Evolutionary conservation across 345 rosid species (phyloP), one percentile per base, ranked within the genome.

Genomic region (Orychophragmus violaceus): DNA sequence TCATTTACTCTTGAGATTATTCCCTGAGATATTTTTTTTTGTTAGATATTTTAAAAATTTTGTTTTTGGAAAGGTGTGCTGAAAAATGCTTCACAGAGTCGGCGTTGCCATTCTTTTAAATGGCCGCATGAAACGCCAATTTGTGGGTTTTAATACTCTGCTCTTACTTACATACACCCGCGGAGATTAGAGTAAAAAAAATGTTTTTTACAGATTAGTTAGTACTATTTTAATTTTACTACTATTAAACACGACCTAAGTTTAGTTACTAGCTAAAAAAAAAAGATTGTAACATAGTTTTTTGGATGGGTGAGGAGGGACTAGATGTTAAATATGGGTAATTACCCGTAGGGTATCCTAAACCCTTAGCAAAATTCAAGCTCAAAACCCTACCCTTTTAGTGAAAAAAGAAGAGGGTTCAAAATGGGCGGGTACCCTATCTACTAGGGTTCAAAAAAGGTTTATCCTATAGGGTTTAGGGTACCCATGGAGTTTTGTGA

Each of bases 61-160:
- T 12, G 39, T 52, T 24, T 41, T 17, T 30, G 11, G 16, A 11
- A 13, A n/a, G 59, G 29, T 44, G 33, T 67, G 64, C 27, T 53
- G 54, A 54, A 55, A 53, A 55, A 74, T 74, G 74, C 59, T 61
- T 74, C 60, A 45, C 23, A 54, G 74, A 68, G 65, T 67, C 59
- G 68, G 69, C 74, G 69, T 74, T 74, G 55, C 42, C 74, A 22
- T 68, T 54, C 78, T 74, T 54, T 74, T 68, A 68, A 74, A 74
- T 55, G 69, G 69, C 54, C 30, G 23, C 25, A 74, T 55, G 62
- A 74, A 74, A 74, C 37, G 69, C 60, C 68, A 68, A 62, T 60
- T 44, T 53, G 29, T 59, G 69, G 78, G 78, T 28, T 68, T 68
- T 62, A 18, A 61, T 74, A 54, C 54, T 74, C 69, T 74, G 74